These are phyloP conservation scores for Microsporum audouinii DNA, from an alignment of 2,329 filamentous ascomycete species.

Conservation along the genomic window DNA sequence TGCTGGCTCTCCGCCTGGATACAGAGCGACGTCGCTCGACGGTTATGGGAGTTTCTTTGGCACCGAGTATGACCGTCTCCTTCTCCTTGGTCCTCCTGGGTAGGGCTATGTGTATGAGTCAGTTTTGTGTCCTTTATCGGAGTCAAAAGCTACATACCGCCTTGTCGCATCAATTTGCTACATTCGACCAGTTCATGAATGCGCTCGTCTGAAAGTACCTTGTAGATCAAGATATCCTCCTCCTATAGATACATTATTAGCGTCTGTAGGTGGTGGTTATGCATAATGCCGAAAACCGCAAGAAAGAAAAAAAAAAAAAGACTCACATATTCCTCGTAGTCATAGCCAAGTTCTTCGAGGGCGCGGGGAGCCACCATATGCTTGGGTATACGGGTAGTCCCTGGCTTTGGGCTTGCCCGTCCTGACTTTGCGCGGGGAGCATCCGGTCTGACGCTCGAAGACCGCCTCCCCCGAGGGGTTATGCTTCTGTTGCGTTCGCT, in stretches of 20 bases:
- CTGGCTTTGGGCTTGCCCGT: constrained; percentile 60
- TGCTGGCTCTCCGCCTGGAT: constrained; percentile 10
- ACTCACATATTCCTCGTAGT: constrained; percentile 71
- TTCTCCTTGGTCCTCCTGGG: constrained; percentile 12
- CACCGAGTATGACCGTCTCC: constrained; percentile 13
- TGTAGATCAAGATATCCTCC: constrained; percentile 66
- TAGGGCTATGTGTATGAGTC: neutral
- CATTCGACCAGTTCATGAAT: constrained; percentile 81
- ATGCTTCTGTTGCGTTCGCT: constrained; percentile 36
- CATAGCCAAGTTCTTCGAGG: constrained; percentile 73
- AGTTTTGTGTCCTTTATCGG: constrained; percentile 4
- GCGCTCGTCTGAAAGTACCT: constrained; percentile 76
- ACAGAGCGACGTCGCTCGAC: constrained; percentile 23
- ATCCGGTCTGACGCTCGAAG: constrained; percentile 17
- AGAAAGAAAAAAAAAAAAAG: constrained; percentile 6
- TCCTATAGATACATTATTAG: constrained; percentile 42
- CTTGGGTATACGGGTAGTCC: constrained; percentile 78
- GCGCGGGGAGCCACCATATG: constrained; percentile 69
- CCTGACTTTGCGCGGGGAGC: constrained; percentile 26
- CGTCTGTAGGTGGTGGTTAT: constrained; percentile 23
- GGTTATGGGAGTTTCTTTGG: constrained; percentile 22
- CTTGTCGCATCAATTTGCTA: neutral
- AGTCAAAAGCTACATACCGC: constrained; percentile 47
- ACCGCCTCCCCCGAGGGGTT: constrained; percentile 15
- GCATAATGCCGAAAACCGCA: neutral